Evolutionary conservation across 225 moss, liverwort and hornwort species (phyloP).

Genomic region (Pseudoscleropodium purum): DNA sequence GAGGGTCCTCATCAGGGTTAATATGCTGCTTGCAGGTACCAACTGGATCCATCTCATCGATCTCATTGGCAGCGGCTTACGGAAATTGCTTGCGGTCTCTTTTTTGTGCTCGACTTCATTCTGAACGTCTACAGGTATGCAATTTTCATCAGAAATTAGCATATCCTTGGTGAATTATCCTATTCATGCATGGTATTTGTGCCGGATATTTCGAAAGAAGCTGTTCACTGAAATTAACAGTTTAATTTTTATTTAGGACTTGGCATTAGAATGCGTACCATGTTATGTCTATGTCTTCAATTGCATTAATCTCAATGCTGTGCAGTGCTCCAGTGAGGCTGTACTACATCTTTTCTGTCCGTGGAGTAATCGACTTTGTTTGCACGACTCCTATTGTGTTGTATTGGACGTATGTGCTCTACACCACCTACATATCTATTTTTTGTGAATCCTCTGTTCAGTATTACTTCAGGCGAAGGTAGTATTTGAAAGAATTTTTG

Average conservation of each 20-base stretch:
- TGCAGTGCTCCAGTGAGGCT: slow-evolving; percentile 89
- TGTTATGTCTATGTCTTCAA: background rate
- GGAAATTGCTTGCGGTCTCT: slow-evolving; percentile 73
- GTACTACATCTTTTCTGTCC: slow-evolving; percentile 75
- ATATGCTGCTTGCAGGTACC: slow-evolving; percentile 45
- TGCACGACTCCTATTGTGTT: slow-evolving; percentile 72
- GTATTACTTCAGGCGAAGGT: background rate
- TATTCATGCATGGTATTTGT: background rate
- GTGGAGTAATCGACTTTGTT: slow-evolving; percentile 78
- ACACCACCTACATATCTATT: background rate
- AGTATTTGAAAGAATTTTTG: background rate
- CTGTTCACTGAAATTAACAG: background rate
- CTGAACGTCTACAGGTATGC: slow-evolving; percentile 72
- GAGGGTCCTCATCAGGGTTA: background rate
- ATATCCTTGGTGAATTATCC: background rate
- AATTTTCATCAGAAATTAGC: background rate
- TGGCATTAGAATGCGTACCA: background rate
- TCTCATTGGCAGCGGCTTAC: slow-evolving; percentile 27
- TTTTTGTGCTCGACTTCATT: slow-evolving; percentile 74
- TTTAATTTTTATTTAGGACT: background rate
- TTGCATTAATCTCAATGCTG: background rate
- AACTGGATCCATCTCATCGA: slow-evolving; percentile 20
- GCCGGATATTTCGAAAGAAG: background rate
- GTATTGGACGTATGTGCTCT: slow-evolving; percentile 67
- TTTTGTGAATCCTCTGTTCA: background rate